Percentiles rank a stretch among this genome's conserved stretches.
Conservation (phyloP, 805 yeast species). For the Saccharomycopsis sp. region DNA sequence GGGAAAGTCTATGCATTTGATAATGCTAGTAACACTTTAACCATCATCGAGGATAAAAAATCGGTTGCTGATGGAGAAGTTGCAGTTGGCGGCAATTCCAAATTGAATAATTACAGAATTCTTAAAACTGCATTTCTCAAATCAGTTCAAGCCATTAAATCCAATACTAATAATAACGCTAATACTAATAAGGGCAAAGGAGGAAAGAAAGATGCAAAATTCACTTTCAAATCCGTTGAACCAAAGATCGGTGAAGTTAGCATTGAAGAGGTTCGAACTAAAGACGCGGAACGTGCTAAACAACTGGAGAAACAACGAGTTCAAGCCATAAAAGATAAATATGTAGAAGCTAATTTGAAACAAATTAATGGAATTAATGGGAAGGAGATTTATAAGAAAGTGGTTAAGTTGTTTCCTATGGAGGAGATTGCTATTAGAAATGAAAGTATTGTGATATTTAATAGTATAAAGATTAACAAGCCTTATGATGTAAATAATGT, state of each 20-base stretch:
- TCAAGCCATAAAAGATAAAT: conserved; percentile 7
- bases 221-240: conserved; percentile 10
- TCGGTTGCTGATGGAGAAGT: background rate
- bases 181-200: conserved; percentile 3
- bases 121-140: conserved; percentile 18
- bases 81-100: background rate
- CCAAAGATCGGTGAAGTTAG: conserved; percentile 6
- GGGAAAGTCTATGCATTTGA: conserved; percentile 62
- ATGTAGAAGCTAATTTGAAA: conserved; percentile 6
- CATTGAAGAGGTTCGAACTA: conserved; percentile 10
- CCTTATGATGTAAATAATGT: conserved; percentile 9
- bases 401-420: conserved; percentile 19
- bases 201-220: background rate
- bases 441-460: conserved; percentile 8
- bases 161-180: too few species aligned
- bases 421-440: conserved; percentile 14
- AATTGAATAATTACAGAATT: conserved; percentile 5
- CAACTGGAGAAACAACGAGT: conserved; percentile 15
- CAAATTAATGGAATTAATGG: conserved; percentile 11
- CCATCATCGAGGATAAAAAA: conserved; percentile 19
- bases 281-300: conserved; percentile 7
- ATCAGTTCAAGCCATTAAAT: conserved; percentile 16
- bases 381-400: conserved; percentile 14
- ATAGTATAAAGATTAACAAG: conserved; percentile 3
- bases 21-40: conserved; percentile 29